A percentile compares a stretch with the other conserved stretches of the same genome.
Evolutionary conservation across 129 eudicot species (phyloP).

Genomic region (Lactuca saligna): DNA sequence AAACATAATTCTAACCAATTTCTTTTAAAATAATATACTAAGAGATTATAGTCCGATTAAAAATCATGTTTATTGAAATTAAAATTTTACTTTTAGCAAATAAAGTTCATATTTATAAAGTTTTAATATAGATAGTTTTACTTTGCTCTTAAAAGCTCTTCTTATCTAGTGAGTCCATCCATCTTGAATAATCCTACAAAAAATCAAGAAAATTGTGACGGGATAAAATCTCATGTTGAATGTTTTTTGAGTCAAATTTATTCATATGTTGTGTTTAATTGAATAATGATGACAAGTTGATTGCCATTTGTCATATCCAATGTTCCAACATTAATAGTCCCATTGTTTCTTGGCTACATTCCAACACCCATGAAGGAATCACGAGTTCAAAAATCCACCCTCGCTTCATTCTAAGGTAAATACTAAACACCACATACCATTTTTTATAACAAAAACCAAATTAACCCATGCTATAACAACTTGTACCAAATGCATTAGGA

Average conservation of each 20-base stretch:
- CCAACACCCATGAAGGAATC: conserved; percentile 31
- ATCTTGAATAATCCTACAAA: not conserved
- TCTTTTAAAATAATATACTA: too few relatives aligned
- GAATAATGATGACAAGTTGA: conserved; percentile 62
- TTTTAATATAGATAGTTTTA: not conserved
- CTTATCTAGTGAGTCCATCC: not conserved
- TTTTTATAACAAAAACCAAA: not conserved
- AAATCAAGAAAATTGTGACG: not conserved
- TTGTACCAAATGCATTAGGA: conserved; percentile 24
- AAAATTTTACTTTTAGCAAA: too few relatives aligned
- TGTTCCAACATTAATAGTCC: conserved; percentile 23
- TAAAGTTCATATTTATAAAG: too few relatives aligned
- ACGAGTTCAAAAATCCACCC: conserved; percentile 21
- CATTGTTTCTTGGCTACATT: conserved; percentile 33
- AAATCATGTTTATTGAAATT: too few relatives aligned
- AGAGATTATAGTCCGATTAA: too few relatives aligned
- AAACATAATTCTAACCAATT: too few relatives aligned
- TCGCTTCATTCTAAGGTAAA: conserved; percentile 5
- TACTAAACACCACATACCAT: not conserved
- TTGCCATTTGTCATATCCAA: conserved; percentile 45
- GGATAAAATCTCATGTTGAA: conserved; percentile 2
- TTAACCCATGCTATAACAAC: conserved; percentile 1
- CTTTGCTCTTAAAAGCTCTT: not conserved
- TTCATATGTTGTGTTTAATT: conserved; percentile 16
- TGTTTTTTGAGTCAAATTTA: conserved; percentile 7